Base-by-base conservation (phyloP, 1,284 basidiomycete genomes). In the Wallemia mellicola region DNA sequence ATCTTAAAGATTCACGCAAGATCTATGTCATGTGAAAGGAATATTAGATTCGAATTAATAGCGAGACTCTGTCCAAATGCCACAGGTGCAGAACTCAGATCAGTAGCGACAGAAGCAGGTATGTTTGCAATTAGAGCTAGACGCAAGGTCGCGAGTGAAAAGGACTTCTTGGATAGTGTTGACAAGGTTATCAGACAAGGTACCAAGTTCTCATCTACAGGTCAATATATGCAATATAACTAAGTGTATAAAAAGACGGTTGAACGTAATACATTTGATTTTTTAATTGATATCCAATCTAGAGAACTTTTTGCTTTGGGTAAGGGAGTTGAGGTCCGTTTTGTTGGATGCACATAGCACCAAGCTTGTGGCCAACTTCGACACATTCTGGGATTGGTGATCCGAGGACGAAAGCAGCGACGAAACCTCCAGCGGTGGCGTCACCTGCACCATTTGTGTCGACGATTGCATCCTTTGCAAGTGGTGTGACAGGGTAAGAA, bases 381-480 rank as follows among this genome's bases (percentile, higher is more conserved):
- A 98, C 77, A 60, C 78, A 78, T 69, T 87, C 80, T 54, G 85
- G 81, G 58, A 91, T 68, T 56, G 67, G 72, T 77, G 88, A 95
- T 25, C 87, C 89, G 54, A 78, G 71, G 59, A 88, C 80, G 59
- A 81, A 76, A 1, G 83, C 91, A 59, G 86, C 94, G 58, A 96
- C 70, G 75, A 96, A 91, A 58, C 87, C 94, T 63, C 94, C 94
- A n/a, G 89, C 88, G 66, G 98, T 98, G 59, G 88, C 89, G 70
- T 99, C 94, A 59, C 94, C 94, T n/a, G 94, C 94, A 59, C 87
- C 94, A 72, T 98, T 99, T 61, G 94, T 99, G 72, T 98, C 94
- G 61, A 95, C 81, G 66, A 99, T 92, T 69, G 82, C 69, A 61
- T 76, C 77, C 63, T 75, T 74, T 59, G 71, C 67, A 62, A 95